Base-by-base conservation (phyloP, 164 flowering plant genomes). In the Tetrastigma voinierianum region DNA sequence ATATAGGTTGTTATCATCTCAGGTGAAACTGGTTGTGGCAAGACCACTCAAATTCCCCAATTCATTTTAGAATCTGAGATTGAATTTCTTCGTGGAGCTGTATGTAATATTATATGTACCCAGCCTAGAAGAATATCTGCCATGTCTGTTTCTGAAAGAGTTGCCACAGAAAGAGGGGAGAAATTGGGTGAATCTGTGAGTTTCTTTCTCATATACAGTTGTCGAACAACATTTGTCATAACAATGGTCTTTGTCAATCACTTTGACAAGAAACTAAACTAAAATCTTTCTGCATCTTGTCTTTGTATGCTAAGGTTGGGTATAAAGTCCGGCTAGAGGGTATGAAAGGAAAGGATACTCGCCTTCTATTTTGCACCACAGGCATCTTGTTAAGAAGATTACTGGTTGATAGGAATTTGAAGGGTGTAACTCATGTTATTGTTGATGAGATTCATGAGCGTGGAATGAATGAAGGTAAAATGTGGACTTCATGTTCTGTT, bases 1-100 rank as follows among this genome's bases (percentile, higher is more conserved):
- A 16, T 76, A 51, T 83, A 96, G 99, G 95, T 96, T 51, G 79
- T 93, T 64, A 78, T 96, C 47, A 75, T 96, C 73, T 96, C 99
- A 58, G 99, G 99, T 76, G 95, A 91, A 82, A 96, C 99, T 80
- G 99, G 99, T 47, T 96, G 99, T 83, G 99, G 99, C 62, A 96
- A 96, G 81, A 93, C 99, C 25, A 96, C 98, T 17, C 99, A 93
- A 74, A 78, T 96, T 81, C 98, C 99, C 19, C 99, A 96, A 72
- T 96, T 85, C 67, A 90, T 96, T 61, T 77, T 96, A 67, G 99
- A 96, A 79, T 90, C 99, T 57, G 92, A 91, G 74, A 83, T 90
- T 57, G 90, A 84, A 25, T 78, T 87, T 59, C 65, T 70, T 23
- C 83, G 81, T 71, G 99, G 99, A 57, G 93, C 90, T 73, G 57